Evolutionary conservation across 1,139 yeast genomes (phyloP), one percentile per base, ranked within the genome.

Genomic region (Casaregolazyma lundiana): DNA sequence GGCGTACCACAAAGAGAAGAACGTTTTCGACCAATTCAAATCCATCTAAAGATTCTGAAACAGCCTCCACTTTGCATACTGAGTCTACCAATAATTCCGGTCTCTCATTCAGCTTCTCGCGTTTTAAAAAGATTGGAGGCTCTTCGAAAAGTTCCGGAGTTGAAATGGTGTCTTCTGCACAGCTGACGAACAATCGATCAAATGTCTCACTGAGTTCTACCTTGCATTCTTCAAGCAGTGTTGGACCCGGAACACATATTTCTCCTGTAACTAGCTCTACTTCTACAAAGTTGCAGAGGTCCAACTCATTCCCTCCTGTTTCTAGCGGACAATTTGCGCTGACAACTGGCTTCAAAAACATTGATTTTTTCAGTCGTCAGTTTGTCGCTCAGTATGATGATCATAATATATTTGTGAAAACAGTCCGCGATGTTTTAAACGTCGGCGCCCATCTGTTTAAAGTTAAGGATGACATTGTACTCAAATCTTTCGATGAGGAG

Each of bases 361-460:
- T 69, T 26, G 73, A 69, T 39, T 41, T 53, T 18, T 63, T 64
- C 46, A 65, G 63, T 41, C 63, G 61, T 48, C 71, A 49, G 46
- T 66, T 66, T 43, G 58, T 71, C 53, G 49, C 74, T 59, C 59
- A 63, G 58, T 60, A 62, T 38, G 54, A 68, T 6, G 68, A 69
- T 30, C 63, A 69, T 45, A 79, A 77, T 53, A 69, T 71, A 4
- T 64, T 81, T 44, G 66, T 80, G 59, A 73, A 72, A 47, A 72
- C 73, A 39, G 72, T 81, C 18, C 70, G 82, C 41, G 88, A 82
- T 58, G 69, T 79, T 5, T 75, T 82, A 56, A 79, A 80, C 53
- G 72, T 78, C 44, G 81, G 78, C 26, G 71, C 78, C 17, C 73
- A 71, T 44, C 67, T 78, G 32, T 77, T 79, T 53, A 78, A 72